phyloP scores from a whole-genome alignment of 768 basidiomycete genomes.

The Boletus subparvulus region DNA sequence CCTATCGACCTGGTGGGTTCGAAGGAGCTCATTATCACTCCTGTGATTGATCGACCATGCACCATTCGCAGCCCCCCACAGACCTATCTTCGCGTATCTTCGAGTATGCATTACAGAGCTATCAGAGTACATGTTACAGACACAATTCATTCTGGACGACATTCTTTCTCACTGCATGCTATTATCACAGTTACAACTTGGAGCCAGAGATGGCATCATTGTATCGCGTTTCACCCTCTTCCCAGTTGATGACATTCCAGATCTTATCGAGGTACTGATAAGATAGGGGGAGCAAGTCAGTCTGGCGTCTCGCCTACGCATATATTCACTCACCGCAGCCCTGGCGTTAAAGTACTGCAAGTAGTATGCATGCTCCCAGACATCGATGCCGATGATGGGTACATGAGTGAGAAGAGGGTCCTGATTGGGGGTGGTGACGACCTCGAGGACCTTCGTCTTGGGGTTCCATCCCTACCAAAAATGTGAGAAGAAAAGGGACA shows the following conservation, averaged over 20 bases:
- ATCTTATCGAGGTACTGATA: constrained; percentile 71
- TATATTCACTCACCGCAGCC: constrained; percentile 64
- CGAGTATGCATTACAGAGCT: no score
- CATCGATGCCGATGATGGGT: constrained; percentile 89
- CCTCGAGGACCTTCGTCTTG: constrained; percentile 69
- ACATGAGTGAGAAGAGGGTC: constrained; percentile 78
- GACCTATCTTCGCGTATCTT: no score
- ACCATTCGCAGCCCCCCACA: no score
- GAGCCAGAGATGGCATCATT: constrained; percentile 39
- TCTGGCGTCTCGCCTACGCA: neutral
- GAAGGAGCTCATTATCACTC: no score
- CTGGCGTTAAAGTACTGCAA: constrained; percentile 97
- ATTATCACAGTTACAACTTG: constrained; percentile 36
- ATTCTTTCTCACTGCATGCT: neutral
- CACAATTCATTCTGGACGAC: neutral
- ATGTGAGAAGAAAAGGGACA: neutral
- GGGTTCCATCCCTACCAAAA: constrained; percentile 67
- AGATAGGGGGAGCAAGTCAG: neutral
- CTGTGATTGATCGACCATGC: no score
- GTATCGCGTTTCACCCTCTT: constrained; percentile 74
- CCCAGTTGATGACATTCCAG: constrained; percentile 69
- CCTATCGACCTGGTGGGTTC: no score
- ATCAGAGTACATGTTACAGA: constrained; percentile 5
- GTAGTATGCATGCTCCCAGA: constrained; percentile 98
- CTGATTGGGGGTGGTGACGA: constrained; percentile 92